Conservation (phyloP, 2,329 filamentous ascomycete genomes). For the Colletotrichum eremochloae region DNA sequence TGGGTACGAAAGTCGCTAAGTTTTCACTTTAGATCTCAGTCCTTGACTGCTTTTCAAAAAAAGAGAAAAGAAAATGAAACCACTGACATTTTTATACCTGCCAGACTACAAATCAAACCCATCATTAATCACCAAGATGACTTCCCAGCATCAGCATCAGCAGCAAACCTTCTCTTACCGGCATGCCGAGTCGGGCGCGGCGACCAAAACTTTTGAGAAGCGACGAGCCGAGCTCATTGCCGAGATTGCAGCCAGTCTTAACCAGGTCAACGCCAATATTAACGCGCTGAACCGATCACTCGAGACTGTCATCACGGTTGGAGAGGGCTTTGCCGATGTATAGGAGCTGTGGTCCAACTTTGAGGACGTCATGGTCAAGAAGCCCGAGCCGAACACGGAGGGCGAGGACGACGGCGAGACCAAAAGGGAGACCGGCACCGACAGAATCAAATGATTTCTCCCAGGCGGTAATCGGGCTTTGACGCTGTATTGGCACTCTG, state of each 20-base stretch:
- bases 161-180: constrained; percentile 39
- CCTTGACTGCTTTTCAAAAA: too few species aligned
- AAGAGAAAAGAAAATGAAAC: too few species aligned
- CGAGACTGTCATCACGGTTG: constrained; percentile 91
- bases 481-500: too few species aligned
- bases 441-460: too few species aligned
- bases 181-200: constrained; percentile 23
- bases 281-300: constrained; percentile 94
- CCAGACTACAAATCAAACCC: too few species aligned
- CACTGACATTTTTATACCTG: too few species aligned
- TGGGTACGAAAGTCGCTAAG: too few species aligned
- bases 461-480: too few species aligned
- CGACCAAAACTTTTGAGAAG: constrained; percentile 76
- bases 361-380: constrained; percentile 92
- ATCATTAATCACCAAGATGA: too few species aligned
- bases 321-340: constrained; percentile 96
- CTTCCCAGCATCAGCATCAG: constrained; percentile 13
- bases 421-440: constrained; percentile 32
- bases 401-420: constrained; percentile 45
- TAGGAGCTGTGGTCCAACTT: constrained; percentile 98
- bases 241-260: constrained; percentile 83
- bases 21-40: too few species aligned
- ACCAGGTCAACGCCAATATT: constrained; percentile 93
- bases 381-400: constrained; percentile 56
- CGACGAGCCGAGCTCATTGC: constrained; percentile 79